A percentile compares a stretch with the other conserved stretches of the same genome.
Conservation (phyloP, 352 stramenopile genomes). For the Pythium sp. region DNA sequence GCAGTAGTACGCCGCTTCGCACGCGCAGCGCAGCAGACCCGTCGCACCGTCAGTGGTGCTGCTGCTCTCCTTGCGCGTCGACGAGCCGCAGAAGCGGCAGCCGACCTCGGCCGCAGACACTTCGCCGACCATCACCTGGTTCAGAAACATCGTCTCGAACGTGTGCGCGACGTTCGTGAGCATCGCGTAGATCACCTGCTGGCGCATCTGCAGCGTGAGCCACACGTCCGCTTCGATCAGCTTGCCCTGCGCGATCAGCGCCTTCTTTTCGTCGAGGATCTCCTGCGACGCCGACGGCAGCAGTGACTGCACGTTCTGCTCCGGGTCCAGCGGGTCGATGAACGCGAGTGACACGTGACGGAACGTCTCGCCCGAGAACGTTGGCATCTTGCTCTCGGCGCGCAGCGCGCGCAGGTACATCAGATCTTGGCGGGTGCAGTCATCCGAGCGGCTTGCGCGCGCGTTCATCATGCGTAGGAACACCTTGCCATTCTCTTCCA, state of each 20-base stretch:
- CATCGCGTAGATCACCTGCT: constrained; percentile 77
- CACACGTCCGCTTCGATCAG: constrained; percentile 84
- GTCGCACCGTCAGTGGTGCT: neutral
- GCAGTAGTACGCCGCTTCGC: constrained; percentile 78
- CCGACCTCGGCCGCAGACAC: constrained; percentile 57
- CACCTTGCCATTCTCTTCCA: constrained; percentile 81
- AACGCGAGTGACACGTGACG: constrained; percentile 73
- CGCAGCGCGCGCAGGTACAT: constrained; percentile 66
- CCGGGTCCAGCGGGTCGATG: constrained; percentile 66
- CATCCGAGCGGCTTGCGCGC: constrained; percentile 57
- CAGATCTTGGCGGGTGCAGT: constrained; percentile 76
- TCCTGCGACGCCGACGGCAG: constrained; percentile 57
- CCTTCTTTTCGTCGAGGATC: constrained; percentile 57
- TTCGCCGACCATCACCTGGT: constrained; percentile 66
- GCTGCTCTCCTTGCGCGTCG: constrained; percentile 25
- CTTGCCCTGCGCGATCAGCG: constrained; percentile 63
- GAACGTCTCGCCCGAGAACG: constrained; percentile 83
- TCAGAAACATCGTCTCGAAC: constrained; percentile 82
- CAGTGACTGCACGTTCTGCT: constrained; percentile 78
- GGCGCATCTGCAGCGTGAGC: constrained; percentile 83
- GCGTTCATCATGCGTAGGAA: constrained; percentile 76
- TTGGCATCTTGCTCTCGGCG: constrained; percentile 66
- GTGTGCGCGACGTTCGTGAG: constrained; percentile 82
- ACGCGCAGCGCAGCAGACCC: constrained; percentile 63
- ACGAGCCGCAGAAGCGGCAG: constrained; percentile 64